Evolutionary conservation across 2,329 filamentous ascomycete genomes (phyloP).

Genomic region (Neocucurbitaria cava): DNA sequence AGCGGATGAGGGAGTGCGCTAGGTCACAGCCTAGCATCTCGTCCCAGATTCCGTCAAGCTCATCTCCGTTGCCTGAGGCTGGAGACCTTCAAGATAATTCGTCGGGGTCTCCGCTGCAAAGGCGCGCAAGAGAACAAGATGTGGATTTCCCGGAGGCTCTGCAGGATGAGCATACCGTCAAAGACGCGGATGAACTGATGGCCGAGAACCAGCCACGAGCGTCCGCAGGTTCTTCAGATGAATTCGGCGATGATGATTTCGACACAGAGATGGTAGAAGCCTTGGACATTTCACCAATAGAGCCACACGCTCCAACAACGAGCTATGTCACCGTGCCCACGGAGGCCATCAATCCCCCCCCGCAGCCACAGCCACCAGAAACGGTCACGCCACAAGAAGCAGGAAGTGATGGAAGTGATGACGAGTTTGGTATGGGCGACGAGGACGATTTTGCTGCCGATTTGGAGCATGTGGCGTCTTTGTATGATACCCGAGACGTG

Average conservation of each 20-base stretch:
- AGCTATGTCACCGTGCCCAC: slow-evolving; percentile 10
- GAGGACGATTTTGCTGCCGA: slow-evolving; percentile 63
- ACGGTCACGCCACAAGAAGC: slow-evolving; percentile 3
- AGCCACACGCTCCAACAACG: slow-evolving; percentile 9
- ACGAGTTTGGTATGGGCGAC: slow-evolving; percentile 56
- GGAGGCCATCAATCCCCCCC: slow-evolving; percentile 9
- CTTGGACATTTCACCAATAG: slow-evolving; percentile 30
- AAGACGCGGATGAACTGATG: slow-evolving; percentile 1
- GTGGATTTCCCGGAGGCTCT: slow-evolving; percentile 13
- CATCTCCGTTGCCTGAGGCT: slow-evolving; percentile 53
- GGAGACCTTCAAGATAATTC: slow-evolving; percentile 23
- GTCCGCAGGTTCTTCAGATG: slow-evolving; percentile 39
- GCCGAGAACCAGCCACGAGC: slow-evolving; percentile 11
- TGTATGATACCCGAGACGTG: slow-evolving; percentile 58
- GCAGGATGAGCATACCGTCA: neutral
- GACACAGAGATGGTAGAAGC: slow-evolving; percentile 44
- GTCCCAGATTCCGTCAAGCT: slow-evolving; percentile 53
- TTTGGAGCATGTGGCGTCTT: slow-evolving; percentile 63
- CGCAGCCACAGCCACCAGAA: slow-evolving; percentile 1
- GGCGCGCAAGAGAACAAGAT: slow-evolving; percentile 26
- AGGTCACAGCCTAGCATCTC: slow-evolving; percentile 26
- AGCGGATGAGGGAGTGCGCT: slow-evolving; percentile 55
- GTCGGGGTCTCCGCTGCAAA: slow-evolving; percentile 41
- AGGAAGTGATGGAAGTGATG: slow-evolving; percentile 45
- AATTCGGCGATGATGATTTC: slow-evolving; percentile 46